Conservation (phyloP, 139 green algal genomes). For the Chlorella sp. region DNA sequence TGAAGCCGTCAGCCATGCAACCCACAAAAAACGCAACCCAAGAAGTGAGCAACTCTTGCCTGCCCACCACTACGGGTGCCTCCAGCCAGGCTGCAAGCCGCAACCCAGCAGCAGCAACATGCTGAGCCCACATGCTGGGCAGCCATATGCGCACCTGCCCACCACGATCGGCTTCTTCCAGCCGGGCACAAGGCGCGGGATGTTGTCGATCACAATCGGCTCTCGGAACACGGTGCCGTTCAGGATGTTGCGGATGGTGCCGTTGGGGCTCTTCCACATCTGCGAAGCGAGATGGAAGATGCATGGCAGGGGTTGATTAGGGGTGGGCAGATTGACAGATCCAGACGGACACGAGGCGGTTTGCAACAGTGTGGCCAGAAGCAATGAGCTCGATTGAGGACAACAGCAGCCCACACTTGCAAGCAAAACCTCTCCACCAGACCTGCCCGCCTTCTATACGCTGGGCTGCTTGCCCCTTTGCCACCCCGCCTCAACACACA, state of each 20-base stretch:
- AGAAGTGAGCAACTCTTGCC: not conserved
- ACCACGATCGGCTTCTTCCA: conserved; percentile 95
- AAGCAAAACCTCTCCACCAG: not conserved
- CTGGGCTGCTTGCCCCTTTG: no score
- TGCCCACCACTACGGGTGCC: not conserved
- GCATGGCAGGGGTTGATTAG: not conserved
- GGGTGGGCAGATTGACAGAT: no score
- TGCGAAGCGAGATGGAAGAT: conserved; percentile 23
- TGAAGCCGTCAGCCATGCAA: no score
- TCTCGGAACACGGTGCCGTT: conserved; percentile 94
- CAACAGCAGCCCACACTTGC: no score
- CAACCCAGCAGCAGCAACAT: not conserved
- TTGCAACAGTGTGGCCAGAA: no score
- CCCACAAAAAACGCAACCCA: no score
- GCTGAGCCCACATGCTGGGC: not conserved
- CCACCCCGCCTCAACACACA: no score
- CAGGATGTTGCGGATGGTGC: conserved; percentile 79
- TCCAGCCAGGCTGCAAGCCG: no score
- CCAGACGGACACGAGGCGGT: no score
- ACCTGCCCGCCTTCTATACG: not conserved
- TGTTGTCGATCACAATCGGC: conserved; percentile 94
- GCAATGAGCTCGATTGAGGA: no score
- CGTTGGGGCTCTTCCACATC: conserved; percentile 92
- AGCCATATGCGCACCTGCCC: conserved; percentile 59
- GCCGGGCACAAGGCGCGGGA: conserved; percentile 91